phyloP scores from a whole-genome alignment of 345 rosid genomes.

The Citrus mangshanensis region DNA sequence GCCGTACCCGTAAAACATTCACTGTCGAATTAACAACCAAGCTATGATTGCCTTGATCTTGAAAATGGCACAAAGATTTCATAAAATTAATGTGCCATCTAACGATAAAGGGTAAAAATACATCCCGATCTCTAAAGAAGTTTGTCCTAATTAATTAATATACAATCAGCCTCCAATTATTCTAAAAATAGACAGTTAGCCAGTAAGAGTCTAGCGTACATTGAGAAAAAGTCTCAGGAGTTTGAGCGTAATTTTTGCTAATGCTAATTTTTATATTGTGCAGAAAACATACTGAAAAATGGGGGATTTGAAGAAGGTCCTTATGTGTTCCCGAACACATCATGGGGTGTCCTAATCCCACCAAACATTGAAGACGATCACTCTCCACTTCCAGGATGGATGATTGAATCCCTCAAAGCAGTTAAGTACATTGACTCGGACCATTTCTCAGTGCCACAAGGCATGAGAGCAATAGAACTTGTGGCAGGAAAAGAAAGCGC shows the following conservation, averaged over 20 bases:
- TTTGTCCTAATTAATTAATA: no score
- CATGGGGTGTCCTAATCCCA: conserved; percentile 77
- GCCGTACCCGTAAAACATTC: not conserved
- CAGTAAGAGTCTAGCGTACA: not conserved
- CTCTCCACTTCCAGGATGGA: conserved; percentile 82
- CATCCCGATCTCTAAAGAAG: not conserved
- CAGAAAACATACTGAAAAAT: conserved; percentile 70
- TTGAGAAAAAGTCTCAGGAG: not conserved
- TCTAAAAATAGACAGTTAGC: not conserved
- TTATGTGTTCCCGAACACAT: conserved; percentile 58
- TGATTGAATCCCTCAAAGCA: conserved; percentile 81
- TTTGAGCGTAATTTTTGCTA: not conserved
- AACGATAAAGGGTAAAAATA: not conserved
- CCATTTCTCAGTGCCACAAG: conserved; percentile 67
- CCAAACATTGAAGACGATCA: conserved; percentile 77
- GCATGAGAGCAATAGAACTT: conserved; percentile 67
- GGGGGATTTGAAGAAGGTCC: conserved; percentile 88
- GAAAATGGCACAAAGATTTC: not conserved
- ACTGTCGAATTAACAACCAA: not conserved
- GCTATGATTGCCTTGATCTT: not conserved
- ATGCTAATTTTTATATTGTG: not conserved
- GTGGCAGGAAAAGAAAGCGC: conserved; percentile 91
- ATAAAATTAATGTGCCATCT: not conserved
- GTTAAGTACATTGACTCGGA: conserved; percentile 71
- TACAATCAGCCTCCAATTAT: not conserved